These are phyloP conservation scores for Domatiomyces globalis DNA, from an alignment of 2,329 filamentous ascomycete species.

Conservation along the genomic window DNA sequence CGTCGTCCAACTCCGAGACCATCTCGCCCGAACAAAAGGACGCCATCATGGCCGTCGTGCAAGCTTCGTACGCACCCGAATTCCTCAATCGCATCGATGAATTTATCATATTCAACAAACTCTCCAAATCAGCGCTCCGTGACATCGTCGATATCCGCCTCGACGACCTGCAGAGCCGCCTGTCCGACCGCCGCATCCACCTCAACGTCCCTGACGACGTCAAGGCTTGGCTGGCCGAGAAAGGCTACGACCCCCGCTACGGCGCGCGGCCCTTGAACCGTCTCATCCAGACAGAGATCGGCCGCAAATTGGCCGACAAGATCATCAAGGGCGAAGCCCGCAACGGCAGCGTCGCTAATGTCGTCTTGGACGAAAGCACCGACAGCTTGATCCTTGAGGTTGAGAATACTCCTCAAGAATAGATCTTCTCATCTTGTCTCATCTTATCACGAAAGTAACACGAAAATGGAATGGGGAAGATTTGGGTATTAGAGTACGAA, in stretches of 20 bases:
- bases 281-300: slow-evolving; percentile 77
- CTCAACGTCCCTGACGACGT: slow-evolving; percentile 58
- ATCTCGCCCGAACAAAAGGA: slow-evolving; percentile 60
- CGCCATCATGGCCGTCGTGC: slow-evolving; percentile 79
- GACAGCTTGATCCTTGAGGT: not conserved
- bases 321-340: slow-evolving; percentile 63
- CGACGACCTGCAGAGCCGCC: slow-evolving; percentile 63
- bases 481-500: not conserved
- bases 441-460: not conserved
- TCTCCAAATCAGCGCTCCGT: slow-evolving; percentile 61
- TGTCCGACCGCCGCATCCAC: slow-evolving; percentile 72
- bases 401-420: not conserved
- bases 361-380: not conserved
- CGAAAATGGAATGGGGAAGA: not conserved
- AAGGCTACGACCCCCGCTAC: slow-evolving; percentile 81
- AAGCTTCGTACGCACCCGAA: slow-evolving; percentile 63
- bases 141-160: slow-evolving; percentile 92
- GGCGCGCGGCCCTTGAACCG: slow-evolving; percentile 84
- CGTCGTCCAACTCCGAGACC: slow-evolving; percentile 45
- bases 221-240: slow-evolving; percentile 73
- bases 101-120: slow-evolving; percentile 87
- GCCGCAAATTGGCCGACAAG: slow-evolving; percentile 75
- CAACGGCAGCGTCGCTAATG: not conserved
- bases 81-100: slow-evolving; percentile 95
- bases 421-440: not conserved